Evolutionary conservation across 2,329 filamentous ascomycete species (phyloP), one percentile per base, ranked within the genome.

Genomic region (Fusarium sp.): DNA sequence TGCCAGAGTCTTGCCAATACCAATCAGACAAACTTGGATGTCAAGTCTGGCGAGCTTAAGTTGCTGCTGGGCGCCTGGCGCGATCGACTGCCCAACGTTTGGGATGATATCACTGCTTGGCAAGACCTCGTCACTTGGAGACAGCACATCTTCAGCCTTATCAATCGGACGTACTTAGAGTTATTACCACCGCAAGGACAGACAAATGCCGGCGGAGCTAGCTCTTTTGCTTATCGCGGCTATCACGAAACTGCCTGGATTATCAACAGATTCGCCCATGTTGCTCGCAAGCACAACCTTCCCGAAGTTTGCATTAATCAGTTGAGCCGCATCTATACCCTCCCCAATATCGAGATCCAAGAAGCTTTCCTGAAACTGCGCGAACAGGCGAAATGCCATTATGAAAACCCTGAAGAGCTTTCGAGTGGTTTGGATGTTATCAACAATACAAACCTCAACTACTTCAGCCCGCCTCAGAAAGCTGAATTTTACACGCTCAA

Each of bases 231-330:
- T 0, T 99, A 99, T 77, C 89, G 96, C 42, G 96, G 96, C 25
- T 99, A 97, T 76, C 96, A 99, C 74, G 96, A 99, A 81, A 99
- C 96, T 14, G 96, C 96, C 4, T 99, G 96, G 96, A 99, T 99
- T 72, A 99, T 99, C 80, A 99, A 99, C 78, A 88, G 96, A 18
- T 99, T 99, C 75, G 96, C 96, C 2, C 96, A 99, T 76, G 96
- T 99, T 40, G 96, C 96, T 46, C 90, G 96, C 58, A 99, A 99
- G 83, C 96, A 99, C 79, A 95, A 92, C 72, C 88, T 99, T 72
- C 93, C 94, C 0, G 96, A 99, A 67, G 96, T 99, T 29, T 99
- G 96, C 82, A 97, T 99, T 80, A 95, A 88, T 69, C 96, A 99
- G 76, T 87, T 99, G 20, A 97, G 95, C 76, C 92, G 95, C 66